A percentile compares a stretch with the other conserved stretches of the same genome.
Evolutionary conservation across 257 asterid species (phyloP).

Genomic region (Jaltomata sinuosa): DNA sequence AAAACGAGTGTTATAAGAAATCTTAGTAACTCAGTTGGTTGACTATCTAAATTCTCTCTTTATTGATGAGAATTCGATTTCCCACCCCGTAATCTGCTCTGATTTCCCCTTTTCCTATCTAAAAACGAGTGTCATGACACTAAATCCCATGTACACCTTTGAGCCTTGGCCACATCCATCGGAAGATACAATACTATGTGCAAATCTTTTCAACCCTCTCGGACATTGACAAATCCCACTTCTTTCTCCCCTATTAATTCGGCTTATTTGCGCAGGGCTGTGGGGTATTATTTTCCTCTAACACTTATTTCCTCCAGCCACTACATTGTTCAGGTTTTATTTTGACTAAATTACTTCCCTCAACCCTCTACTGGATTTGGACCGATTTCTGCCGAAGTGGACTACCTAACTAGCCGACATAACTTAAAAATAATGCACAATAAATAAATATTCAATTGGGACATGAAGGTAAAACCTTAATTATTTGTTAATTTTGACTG

Average conservation of each 20-base stretch:
- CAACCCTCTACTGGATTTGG: background rate
- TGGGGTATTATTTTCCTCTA: background rate
- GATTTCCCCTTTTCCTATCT: no score
- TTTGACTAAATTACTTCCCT: background rate
- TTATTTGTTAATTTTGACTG: no score
- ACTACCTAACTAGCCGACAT: background rate
- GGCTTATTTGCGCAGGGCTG: background rate
- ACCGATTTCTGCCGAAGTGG: background rate
- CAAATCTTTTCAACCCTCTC: no score
- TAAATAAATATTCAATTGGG: background rate
- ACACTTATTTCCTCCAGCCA: background rate
- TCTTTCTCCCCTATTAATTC: background rate
- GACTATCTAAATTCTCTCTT: no score
- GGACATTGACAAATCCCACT: background rate
- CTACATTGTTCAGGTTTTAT: background rate
- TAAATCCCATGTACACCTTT: background rate
- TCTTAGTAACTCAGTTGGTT: no score
- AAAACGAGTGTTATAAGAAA: background rate
- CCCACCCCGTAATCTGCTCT: no score
- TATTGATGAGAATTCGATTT: no score
- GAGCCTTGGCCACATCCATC: background rate
- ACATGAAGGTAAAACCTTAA: background rate
- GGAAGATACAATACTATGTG: no score
- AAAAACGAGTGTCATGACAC: background rate
- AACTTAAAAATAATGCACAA: background rate